Conservation (phyloP, 1,284 basidiomycete genomes). For the Leucoagaricus sp. region DNA sequence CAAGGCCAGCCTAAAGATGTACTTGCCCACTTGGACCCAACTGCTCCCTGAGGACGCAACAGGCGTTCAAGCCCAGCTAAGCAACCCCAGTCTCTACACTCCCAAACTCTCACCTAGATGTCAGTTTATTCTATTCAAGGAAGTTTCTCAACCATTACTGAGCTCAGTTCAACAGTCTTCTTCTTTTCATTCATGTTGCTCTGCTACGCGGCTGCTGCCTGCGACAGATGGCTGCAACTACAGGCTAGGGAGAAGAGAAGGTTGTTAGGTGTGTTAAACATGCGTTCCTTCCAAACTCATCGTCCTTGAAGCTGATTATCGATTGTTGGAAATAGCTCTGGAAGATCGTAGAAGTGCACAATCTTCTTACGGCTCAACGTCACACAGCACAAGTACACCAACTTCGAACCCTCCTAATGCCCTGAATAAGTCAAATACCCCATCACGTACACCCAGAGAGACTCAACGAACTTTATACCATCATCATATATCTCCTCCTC, state of each 20-base stretch:
- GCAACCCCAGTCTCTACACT: no score
- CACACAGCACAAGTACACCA: background rate
- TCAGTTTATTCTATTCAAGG: no score
- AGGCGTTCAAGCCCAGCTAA: no score
- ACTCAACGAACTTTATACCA: no score
- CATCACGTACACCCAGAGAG: background rate
- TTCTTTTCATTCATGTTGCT: conserved; percentile 5
- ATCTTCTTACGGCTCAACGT: background rate
- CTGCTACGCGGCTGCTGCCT: conserved; percentile 16
- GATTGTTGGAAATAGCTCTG: background rate
- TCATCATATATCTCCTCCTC: no score
- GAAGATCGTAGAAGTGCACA: background rate
- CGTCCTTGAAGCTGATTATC: background rate
- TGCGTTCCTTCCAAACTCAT: background rate
- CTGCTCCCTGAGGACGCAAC: no score
- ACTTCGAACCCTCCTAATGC: background rate
- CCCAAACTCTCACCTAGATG: no score
- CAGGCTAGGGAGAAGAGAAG: conserved; percentile 4
- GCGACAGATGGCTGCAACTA: conserved; percentile 17
- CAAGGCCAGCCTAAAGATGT: no score
- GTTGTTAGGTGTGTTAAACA: conserved; percentile 1
- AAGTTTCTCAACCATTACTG: no score
- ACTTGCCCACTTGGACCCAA: no score
- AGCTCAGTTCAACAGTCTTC: background rate
- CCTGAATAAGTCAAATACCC: background rate